phyloP scores from a whole-genome alignment of 2,329 filamentous ascomycete species.

The Camptophora hylomeconis region DNA sequence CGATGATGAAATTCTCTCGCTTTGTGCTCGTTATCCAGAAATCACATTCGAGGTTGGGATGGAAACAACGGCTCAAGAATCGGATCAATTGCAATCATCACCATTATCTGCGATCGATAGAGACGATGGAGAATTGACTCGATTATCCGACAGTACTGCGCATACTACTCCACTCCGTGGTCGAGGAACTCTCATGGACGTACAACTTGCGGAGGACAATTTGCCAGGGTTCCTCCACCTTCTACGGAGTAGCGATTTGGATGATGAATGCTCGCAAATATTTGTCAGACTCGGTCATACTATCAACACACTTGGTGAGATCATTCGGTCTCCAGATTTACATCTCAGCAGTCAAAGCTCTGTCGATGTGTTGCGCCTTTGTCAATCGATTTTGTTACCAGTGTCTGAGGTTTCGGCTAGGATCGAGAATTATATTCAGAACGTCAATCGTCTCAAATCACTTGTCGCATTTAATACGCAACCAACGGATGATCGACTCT shows the following conservation, averaged over 20 bases:
- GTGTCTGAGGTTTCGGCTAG: too few relatives aligned
- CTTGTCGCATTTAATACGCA: constrained; percentile 11
- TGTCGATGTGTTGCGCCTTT: too few relatives aligned
- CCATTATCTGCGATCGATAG: constrained; percentile 1
- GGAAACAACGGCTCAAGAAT: neutral
- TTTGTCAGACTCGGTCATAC: neutral
- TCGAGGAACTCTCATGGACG: constrained; percentile 2
- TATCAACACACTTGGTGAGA: too few relatives aligned
- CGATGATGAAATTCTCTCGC: constrained; percentile 3
- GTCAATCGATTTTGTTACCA: too few relatives aligned
- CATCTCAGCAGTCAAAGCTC: too few relatives aligned
- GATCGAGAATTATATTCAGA: too few relatives aligned
- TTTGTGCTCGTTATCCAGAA: constrained; percentile 12
- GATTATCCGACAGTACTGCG: constrained; percentile 7
- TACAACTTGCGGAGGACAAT: too few relatives aligned
- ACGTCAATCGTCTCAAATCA: constrained; percentile 8
- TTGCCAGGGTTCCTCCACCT: too few relatives aligned
- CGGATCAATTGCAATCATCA: neutral
- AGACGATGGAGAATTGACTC: constrained; percentile 5
- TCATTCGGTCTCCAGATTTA: too few relatives aligned
- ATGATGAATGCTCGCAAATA: constrained; percentile 1
- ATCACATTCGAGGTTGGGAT: constrained; percentile 11
- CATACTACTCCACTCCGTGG: constrained; percentile 8
- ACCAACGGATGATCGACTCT: constrained; percentile 10
- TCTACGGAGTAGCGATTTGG: constrained; percentile 1